These are phyloP conservation scores for Exophiala mesophila DNA, from an alignment of 2,329 filamentous ascomycete species.

Conservation along the genomic window DNA sequence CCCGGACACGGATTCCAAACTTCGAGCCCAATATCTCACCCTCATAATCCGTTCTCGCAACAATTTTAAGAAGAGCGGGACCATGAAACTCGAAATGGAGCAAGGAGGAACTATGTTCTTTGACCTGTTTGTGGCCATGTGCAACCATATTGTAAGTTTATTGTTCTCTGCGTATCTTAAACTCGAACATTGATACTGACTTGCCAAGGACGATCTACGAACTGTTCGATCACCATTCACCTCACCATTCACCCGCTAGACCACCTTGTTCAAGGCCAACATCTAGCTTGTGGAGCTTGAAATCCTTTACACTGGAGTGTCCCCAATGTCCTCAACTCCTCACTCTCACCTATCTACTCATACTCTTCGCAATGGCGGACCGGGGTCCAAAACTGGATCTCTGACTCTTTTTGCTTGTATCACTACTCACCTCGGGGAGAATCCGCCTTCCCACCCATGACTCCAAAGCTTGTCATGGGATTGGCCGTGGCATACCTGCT, in stretches of 20 bases:
- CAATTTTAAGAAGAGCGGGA: conserved; percentile 89
- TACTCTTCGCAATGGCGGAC: no score
- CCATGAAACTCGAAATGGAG: conserved; percentile 94
- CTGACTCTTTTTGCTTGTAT: no score
- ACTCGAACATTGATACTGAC: conserved; percentile 55
- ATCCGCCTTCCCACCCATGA: no score
- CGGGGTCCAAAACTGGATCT: no score
- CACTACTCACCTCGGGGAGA: no score
- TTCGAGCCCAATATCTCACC: conserved; percentile 84
- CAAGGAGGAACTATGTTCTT: conserved; percentile 84
- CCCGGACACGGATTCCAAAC: conserved; percentile 82
- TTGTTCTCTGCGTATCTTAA: background rate
- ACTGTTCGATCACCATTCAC: conserved; percentile 26
- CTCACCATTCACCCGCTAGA: conserved; percentile 22
- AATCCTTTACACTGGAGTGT: no score
- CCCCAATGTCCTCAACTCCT: no score
- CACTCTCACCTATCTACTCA: no score
- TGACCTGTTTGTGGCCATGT: conserved; percentile 87
- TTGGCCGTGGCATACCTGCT: no score
- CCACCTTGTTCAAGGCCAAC: no score
- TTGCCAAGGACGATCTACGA: conserved; percentile 35
- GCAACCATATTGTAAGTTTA: conserved; percentile 73
- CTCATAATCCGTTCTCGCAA: conserved; percentile 82
- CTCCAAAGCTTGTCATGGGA: no score
- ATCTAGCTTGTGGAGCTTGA: no score